Percentiles rank a stretch among this genome's conserved stretches.
These are phyloP conservation scores for Aureobasidium mangrovei DNA, from an alignment of 2,329 filamentous ascomycete genomes.

Conservation along the genomic window DNA sequence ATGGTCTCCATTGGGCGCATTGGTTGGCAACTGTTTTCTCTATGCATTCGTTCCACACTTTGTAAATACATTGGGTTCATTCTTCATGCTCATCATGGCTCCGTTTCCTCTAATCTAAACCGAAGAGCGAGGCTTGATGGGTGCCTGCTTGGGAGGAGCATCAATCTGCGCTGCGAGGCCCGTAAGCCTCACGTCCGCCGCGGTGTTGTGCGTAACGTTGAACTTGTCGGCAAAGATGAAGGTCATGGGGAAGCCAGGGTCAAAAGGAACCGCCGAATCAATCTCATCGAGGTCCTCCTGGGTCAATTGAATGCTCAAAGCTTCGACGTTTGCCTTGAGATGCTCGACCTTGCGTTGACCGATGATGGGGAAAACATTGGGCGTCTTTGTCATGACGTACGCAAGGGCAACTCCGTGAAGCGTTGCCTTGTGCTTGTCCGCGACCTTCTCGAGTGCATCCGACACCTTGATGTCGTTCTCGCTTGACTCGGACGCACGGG, in stretches of 20 bases:
- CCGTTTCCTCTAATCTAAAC: not conserved
- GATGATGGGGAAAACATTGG: conserved; percentile 65
- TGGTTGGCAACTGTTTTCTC: too few species aligned
- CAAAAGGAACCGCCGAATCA: conserved; percentile 53
- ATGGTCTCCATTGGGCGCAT: too few species aligned
- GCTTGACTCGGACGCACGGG: conserved; percentile 19
- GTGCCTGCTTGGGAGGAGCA: conserved; percentile 10
- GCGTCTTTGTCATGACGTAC: conserved; percentile 61
- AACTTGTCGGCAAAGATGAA: conserved; percentile 36
- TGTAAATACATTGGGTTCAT: too few species aligned
- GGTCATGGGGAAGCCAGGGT: conserved; percentile 57
- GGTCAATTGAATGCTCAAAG: conserved; percentile 51
- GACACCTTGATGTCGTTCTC: conserved; percentile 46
- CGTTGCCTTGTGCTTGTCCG: conserved; percentile 37
- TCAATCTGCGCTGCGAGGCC: conserved; percentile 11
- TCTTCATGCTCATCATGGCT: too few species aligned
- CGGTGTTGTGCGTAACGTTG: conserved; percentile 12
- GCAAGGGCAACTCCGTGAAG: conserved; percentile 42
- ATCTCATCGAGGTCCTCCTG: conserved; percentile 57
- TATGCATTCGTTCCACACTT: too few species aligned
- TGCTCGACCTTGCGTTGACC: conserved; percentile 63
- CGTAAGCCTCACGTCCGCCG: conserved; percentile 13
- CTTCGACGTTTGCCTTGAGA: conserved; percentile 60
- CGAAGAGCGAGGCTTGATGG: conserved; percentile 5
- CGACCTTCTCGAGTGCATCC: conserved; percentile 52